A percentile compares a stretch with the other conserved stretches of the same genome.
These are phyloP conservation scores for Nigrograna mackinnonii DNA, from an alignment of 2,329 filamentous ascomycete species.

Conservation along the genomic window DNA sequence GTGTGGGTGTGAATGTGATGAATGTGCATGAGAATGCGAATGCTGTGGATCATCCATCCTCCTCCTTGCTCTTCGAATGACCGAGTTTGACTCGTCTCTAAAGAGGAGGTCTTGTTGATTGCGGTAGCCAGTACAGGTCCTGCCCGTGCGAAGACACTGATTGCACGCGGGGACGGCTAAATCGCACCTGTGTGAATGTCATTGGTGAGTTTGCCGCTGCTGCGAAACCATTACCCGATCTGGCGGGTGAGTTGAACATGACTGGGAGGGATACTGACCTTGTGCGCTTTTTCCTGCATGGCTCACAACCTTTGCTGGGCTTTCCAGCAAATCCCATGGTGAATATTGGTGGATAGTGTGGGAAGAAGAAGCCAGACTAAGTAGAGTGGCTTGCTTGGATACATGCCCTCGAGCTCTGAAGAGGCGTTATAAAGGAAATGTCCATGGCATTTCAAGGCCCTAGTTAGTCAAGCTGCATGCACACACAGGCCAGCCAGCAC, in stretches of 20 bases:
- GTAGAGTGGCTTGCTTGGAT: too few species aligned
- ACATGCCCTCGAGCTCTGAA: too few species aligned
- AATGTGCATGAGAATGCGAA: too few species aligned
- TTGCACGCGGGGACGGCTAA: constrained; percentile 19
- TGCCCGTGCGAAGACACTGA: constrained; percentile 20
- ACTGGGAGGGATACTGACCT: constrained; percentile 12
- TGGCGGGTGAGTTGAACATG: constrained; percentile 1
- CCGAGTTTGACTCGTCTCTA: constrained; percentile 17
- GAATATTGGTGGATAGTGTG: too few species aligned
- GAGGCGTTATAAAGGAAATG: too few species aligned
- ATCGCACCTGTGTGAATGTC: constrained; percentile 17
- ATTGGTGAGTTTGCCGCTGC: background rate
- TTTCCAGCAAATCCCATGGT: constrained; percentile 20
- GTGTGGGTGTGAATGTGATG: too few species aligned
- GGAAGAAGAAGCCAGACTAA: too few species aligned
- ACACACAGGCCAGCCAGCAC: too few species aligned
- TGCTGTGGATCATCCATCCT: constrained; percentile 1
- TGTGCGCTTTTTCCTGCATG: constrained; percentile 18
- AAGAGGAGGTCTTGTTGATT: constrained; percentile 23
- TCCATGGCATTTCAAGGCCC: too few species aligned
- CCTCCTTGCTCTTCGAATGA: constrained; percentile 13
- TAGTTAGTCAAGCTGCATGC: too few species aligned
- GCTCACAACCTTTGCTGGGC: constrained; percentile 19
- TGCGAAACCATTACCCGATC: constrained; percentile 11
- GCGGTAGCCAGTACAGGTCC: constrained; percentile 21